Conservation (phyloP, 2,329 filamentous ascomycete genomes). For the Hypoxylon sp. region DNA sequence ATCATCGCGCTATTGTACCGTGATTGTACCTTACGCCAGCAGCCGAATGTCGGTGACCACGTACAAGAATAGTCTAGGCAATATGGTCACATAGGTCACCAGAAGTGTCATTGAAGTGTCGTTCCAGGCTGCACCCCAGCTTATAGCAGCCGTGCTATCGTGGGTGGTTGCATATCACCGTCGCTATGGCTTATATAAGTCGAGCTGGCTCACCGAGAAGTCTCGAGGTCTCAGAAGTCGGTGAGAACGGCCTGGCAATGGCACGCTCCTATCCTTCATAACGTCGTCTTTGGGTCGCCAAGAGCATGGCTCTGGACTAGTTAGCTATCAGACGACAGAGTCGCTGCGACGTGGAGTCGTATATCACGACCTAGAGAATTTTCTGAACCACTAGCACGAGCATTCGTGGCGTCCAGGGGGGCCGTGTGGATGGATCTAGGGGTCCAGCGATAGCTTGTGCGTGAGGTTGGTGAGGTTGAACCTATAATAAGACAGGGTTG, state of each 20-base stretch:
- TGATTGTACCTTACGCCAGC: conserved; percentile 18
- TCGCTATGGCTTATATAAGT: conserved; percentile 11
- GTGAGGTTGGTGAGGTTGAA: no score
- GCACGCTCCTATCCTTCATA: conserved; percentile 8
- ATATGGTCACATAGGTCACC: conserved; percentile 9
- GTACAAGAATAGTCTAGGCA: conserved; percentile 6
- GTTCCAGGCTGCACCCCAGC: conserved; percentile 13
- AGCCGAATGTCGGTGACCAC: conserved; percentile 9
- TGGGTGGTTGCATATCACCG: neutral
- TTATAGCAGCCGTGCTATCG: conserved; percentile 5
- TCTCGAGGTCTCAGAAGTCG: conserved; percentile 19
- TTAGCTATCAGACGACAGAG: conserved; percentile 24
- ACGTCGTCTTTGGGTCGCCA: conserved; percentile 22
- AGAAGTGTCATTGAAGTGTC: neutral
- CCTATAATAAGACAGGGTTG: neutral
- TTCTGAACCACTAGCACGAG: conserved; percentile 12
- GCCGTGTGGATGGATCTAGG: no score
- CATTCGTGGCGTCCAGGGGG: conserved; percentile 23
- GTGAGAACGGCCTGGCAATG: conserved; percentile 2
- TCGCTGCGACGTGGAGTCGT: conserved; percentile 21
- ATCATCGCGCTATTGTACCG: neutral
- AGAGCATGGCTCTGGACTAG: conserved; percentile 17
- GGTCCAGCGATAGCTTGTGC: no score
- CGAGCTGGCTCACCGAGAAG: conserved; percentile 12
- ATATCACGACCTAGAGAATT: conserved; percentile 6